phyloP scores from a whole-genome alignment of 1,284 basidiomycete genomes.

The Cerioporus squamosus region DNA sequence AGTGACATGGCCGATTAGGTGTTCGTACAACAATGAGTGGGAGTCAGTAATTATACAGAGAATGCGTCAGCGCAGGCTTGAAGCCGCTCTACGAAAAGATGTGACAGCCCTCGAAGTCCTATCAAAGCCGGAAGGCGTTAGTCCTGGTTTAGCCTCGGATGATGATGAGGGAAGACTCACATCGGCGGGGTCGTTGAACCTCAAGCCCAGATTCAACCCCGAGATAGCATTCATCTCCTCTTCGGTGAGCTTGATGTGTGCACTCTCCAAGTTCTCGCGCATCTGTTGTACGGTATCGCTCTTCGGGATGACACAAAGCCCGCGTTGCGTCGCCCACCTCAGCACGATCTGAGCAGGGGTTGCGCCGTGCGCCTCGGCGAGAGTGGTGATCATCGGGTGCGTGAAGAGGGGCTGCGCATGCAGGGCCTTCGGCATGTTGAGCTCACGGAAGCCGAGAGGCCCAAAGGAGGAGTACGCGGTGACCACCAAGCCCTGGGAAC shows the following conservation, averaged over 20 bases:
- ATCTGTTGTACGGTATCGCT: constrained; percentile 23
- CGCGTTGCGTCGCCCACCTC: constrained; percentile 31
- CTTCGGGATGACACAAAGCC: constrained; percentile 31
- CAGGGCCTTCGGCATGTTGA: constrained; percentile 26
- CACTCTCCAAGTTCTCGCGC: constrained; percentile 26
- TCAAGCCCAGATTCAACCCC: constrained; percentile 23
- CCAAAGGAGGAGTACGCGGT: constrained; percentile 34
- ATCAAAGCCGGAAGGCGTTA: neutral
- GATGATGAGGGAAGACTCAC: constrained; percentile 14
- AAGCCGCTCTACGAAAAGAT: constrained; percentile 20
- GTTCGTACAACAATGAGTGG: no score
- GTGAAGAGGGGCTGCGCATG: constrained; percentile 27
- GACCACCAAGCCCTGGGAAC: constrained; percentile 25
- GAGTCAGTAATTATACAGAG: no score
- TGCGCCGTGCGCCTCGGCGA: constrained; percentile 23
- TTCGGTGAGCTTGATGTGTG: constrained; percentile 17
- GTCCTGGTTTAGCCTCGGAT: neutral
- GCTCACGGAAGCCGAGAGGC: constrained; percentile 30
- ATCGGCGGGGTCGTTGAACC: constrained; percentile 33
- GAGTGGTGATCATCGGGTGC: constrained; percentile 24
- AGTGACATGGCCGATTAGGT: no score
- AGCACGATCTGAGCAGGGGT: constrained; percentile 30
- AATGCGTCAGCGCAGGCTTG: no score
- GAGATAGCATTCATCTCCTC: constrained; percentile 27
- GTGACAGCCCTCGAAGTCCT: constrained; percentile 26